Conservation (phyloP, 23 red algal species). For the Gracilaria vermiculophylla region DNA sequence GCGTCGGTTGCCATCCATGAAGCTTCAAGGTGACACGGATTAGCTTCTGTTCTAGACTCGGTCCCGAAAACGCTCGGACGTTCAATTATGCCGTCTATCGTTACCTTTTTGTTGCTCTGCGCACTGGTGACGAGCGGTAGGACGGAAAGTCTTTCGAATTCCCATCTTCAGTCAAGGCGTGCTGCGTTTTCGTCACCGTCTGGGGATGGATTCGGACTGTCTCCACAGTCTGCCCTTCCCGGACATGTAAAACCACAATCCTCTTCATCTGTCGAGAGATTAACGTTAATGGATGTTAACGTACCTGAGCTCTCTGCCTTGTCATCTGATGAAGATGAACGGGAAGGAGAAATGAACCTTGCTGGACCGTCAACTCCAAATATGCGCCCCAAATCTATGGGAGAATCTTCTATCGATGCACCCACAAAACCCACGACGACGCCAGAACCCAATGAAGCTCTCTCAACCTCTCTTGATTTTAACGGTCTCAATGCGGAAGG, state of each 20-base stretch:
- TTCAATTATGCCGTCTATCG: background rate
- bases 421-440: background rate
- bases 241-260: background rate
- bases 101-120: background rate
- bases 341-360: too few species aligned
- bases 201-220: background rate
- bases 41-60: background rate
- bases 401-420: background rate
- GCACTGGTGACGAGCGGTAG: background rate
- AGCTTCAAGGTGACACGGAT: background rate
- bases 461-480: background rate
- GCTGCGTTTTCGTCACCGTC: background rate
- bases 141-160: background rate
- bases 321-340: background rate
- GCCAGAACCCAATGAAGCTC: background rate
- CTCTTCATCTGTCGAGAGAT: background rate
- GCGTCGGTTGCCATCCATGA: background rate
- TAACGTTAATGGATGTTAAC: conserved; percentile 6
- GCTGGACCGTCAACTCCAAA: background rate
- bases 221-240: background rate
- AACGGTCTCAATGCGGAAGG: background rate
- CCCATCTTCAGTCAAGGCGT: background rate
- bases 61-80: background rate
- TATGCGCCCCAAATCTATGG: background rate
- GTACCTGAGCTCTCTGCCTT: conserved; percentile 8